Base-by-base conservation (phyloP, 2,329 filamentous ascomycete genomes). In the Thyridium curvatum region DNA sequence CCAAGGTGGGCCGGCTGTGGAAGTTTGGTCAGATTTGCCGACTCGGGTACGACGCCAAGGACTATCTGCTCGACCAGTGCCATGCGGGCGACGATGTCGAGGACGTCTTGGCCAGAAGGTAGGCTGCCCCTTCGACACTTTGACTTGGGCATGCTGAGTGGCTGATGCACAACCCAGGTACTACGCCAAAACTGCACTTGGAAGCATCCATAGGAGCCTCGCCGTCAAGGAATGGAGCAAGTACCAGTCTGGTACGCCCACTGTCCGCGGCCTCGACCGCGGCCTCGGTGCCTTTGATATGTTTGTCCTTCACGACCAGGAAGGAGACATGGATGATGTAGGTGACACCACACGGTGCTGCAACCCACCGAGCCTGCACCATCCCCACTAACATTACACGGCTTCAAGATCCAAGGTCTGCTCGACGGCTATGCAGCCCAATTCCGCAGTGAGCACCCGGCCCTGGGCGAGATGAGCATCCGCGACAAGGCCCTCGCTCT, bases 21-120 rank as follows among this genome's bases (percentile, higher is more conserved):
- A 81, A 82, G 52, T 81, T 88, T 45, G 77, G 84, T 50, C 64
- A 72, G 37, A 84, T 97, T 45, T 79, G 85, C 38, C 65, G 70
- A 18, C 71, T 82, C 52, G 89, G 89, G 1, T 91, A 90, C 53
- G 89, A 97, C 65, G 86, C 84, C 34, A 96, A 96, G 58, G 90
- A 96, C 58, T 82, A 81, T 39, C 71, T 97, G 35, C 53, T 89
- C 43, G 68, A 73, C 40, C 81, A 94, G 54, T 77, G 74, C 43
- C 66, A 66, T 10, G 69, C 73, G 28, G 65, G 72, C 13, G 72
- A 83, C 12, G 69, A 76, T 31, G 69, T 66, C 4, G 76, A 84
- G 12, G 88, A 96, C 63, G 77, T 85, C 38, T 64, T 98, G 51
- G 86, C 91, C 12, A 76, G 86, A 58, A 79, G 82, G 67, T 71